Base-by-base conservation (phyloP, 176 grass and related monocot genomes). In the Hordeum marinum region DNA sequence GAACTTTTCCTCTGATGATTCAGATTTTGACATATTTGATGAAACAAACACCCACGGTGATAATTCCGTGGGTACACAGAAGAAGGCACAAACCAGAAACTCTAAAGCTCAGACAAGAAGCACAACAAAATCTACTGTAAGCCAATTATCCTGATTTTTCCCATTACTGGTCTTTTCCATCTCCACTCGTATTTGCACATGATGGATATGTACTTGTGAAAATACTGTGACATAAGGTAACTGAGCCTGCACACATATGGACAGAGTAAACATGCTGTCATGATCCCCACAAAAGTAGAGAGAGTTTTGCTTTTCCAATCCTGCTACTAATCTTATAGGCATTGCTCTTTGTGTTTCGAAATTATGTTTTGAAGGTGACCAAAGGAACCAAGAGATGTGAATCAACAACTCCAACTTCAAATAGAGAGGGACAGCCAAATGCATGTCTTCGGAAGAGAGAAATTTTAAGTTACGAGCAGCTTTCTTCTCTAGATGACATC, bases 401-500 rank as follows among this genome's bases (percentile, higher is more conserved):
- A 65, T 48, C 69, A 73, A 11, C 13, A 27, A 87, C 89, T 37
- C 85, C 89, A 24, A 73, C 81, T 39, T 83, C 80, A 34, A 72
- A 81, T 45, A 75, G 36, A 81, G 54, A 83, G 83, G 64, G 26
- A 50, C 67, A 35, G 79, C 29, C 45, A 5, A 32, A 50, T 75
- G 37, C 78, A 85, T 48, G 36, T 45, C 70, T 78, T 64, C 64
- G 71, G 82, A 69, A 52, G 31, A 63, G 61, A 74, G 89, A 84
- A 63, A 82, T 79, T 85, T 9, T 94, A 8, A 89, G 71, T 76
- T 95, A 94, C 46, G 78, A 95, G 29, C 85, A 92, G 75, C 84
- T 98, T 42, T 35, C 48, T 41, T n/a, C 78, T 36, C 88, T 98
- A 57, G 89, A 98, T 18, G 84, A 95, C 36, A 40, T 98, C 24